Evolutionary conservation across 2,329 filamentous ascomycete species (phyloP), one percentile per base, ranked within the genome.

Genomic region (Fusarium ramigenum): DNA sequence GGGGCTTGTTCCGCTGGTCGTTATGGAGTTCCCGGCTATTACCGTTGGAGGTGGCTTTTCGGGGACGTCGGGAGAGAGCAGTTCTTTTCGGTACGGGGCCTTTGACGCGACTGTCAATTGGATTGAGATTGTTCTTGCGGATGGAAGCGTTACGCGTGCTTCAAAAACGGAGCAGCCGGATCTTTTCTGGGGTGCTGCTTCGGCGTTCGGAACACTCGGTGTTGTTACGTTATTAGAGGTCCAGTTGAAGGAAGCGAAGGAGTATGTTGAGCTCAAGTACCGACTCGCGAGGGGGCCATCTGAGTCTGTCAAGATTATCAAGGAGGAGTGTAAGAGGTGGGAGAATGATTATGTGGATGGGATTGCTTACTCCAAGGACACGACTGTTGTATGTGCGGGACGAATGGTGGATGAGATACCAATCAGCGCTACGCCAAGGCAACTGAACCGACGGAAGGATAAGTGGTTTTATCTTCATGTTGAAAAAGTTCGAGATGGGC

Each of bases 381-480:
- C 83, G 10, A 88, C 89, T 1, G 85, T 93, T 2, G 81, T 93
- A 47, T 91, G 92, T 78, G 84, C 86, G 0, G 92, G 92, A 0
- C 84, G 83, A 15, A 82, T 93, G 21, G 85, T 86, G 2, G 83
- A 92, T 57, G 78, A 82, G 0, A 68, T 85, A 0, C 85, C 85
- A 0, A 61, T 78, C 0, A 81, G 79, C 3, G 66, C 70, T 6
- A 78, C 78, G 49, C 75, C 82, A 2, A 82, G 81, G 30, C 83
- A 79, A 1, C 92, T 93, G 79, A 87, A 87, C n/a, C 83, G 87
- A 16, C 82, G 87, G 0, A 80, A 79, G 8, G 92, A 95, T 72
- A 89, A 91, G 1, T 95, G 92, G 93, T 93, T 93, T 78, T 94
- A 93, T 67, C 82, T 94, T 6, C 92, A 93, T 72, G 91, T 88